Evolutionary conservation across 2,329 filamentous ascomycete species (phyloP), one percentile per base, ranked within the genome.

Genomic region (Venturia carpophila): DNA sequence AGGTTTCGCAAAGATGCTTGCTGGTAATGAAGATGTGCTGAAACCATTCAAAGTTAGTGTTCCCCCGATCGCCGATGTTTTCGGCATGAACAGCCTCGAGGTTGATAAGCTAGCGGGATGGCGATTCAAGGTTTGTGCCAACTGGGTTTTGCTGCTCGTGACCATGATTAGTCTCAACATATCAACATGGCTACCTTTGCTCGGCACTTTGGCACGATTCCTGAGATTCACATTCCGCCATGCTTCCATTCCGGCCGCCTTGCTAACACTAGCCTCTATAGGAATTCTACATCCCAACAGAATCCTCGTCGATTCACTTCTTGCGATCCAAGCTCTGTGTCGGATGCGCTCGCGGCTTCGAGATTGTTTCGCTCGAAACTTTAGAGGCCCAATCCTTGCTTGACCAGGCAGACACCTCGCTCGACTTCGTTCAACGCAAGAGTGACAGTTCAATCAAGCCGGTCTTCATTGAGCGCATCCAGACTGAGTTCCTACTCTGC

Each of bases 251-350:
- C 13, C 10, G 9, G 7, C 10, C n/a, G 30, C 27, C 27, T 42
- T 43, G 42, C 60, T 61, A 45, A 61, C 27, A 27, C 42, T 7
- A 7, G 42, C 1, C 27, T 42, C 9, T 19, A 24, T 41, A 86
- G 83, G 94, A 99, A 80, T 97, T 97, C 73, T 99, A 99, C 77
- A 97, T 99, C 67, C 94, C 94, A 0, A 94, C 92, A 7, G 94
- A 99, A 79, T 96, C 93, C n/a, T 93, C 91, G 5, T 97, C 92
- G 47, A 94, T 99, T 49, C 94, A 99, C 77, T 99, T 97, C 82
- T 84, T 99, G 70, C 92, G 94, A 73, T 94, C 90, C 68, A 99
- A 96, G 74, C 84, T 99, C 30, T 99, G 94, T 75, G 94, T 99
- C 67, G 94, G 93, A 58, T 97, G 94, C 74, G 90, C 92, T 13